Conservation (phyloP, 805 yeast species). For the Candida bentonensis region DNA sequence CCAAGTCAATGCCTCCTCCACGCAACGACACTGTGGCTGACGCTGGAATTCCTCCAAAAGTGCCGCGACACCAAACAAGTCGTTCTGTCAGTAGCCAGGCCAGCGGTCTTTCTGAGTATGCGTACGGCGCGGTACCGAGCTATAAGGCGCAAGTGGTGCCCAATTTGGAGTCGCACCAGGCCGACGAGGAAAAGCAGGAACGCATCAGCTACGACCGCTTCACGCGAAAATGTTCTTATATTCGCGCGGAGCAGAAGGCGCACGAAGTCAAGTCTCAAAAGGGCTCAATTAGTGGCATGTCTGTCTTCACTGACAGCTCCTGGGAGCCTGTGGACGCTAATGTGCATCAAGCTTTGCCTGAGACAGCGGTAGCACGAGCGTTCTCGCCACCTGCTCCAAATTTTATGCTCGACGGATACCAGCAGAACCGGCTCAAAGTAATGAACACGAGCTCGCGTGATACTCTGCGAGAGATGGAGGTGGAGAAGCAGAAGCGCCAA, state of each 20-base stretch:
- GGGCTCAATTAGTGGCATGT: not conserved
- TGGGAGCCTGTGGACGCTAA: not conserved
- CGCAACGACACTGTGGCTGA: slow-evolving; percentile 4
- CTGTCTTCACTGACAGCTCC: not conserved
- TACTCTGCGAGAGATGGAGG: slow-evolving; percentile 1
- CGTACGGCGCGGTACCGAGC: slow-evolving; percentile 1
- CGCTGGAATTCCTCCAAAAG: slow-evolving; percentile 17
- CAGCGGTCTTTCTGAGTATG: not conserved
- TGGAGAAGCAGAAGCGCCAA: not conserved
- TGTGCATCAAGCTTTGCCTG: slow-evolving; percentile 4
- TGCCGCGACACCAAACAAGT: slow-evolving; percentile 12
- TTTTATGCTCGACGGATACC: not conserved
- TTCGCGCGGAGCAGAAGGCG: not conserved
- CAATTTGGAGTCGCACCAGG: slow-evolving; percentile 4
- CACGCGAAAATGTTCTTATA: slow-evolving; percentile 11
- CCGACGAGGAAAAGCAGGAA: not conserved
- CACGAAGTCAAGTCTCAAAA: not conserved
- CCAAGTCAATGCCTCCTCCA: not conserved
- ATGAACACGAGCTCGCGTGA: not conserved
- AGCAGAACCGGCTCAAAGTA: not conserved
- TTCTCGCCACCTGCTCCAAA: not conserved
- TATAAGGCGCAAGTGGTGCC: slow-evolving; percentile 3
- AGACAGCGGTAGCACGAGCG: slow-evolving; percentile 9
- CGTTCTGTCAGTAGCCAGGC: not conserved
- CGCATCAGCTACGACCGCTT: not conserved